A percentile compares a stretch with the other conserved stretches of the same genome.
These are phyloP conservation scores for Lentinus brumalis DNA, from an alignment of 768 basidiomycete species.

Conservation along the genomic window DNA sequence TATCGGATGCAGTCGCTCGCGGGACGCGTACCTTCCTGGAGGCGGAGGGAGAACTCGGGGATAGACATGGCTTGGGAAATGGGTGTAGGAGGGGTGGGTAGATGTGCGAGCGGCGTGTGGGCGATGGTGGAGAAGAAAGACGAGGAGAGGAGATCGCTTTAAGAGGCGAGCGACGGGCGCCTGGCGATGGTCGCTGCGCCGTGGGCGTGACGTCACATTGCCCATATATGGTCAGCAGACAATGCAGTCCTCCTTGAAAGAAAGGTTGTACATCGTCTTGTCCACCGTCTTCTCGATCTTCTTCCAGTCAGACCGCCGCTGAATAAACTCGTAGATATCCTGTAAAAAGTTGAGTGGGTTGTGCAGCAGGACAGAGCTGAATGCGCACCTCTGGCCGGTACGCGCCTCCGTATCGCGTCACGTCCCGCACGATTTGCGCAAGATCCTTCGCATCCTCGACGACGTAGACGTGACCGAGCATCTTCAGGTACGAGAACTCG, in stretches of 20 bases:
- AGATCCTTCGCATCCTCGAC: constrained; percentile 96
- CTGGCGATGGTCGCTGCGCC: constrained; percentile 6
- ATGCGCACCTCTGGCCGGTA: constrained; percentile 84
- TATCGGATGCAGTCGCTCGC: not conserved
- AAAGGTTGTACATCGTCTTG: constrained; percentile 92
- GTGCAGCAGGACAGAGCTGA: not conserved
- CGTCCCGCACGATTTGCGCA: constrained; percentile 93
- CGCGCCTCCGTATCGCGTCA: constrained; percentile 92
- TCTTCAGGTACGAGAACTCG: constrained; percentile 93
- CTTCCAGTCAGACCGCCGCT: constrained; percentile 95
- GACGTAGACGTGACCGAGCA: constrained; percentile 96
- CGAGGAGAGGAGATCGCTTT: not conserved
- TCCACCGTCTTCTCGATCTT: constrained; percentile 97
- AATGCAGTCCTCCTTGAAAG: constrained; percentile 88
- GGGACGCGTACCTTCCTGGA: constrained; percentile 57
- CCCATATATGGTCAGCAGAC: constrained; percentile 14
- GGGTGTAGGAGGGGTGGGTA: not conserved
- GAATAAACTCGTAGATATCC: constrained; percentile 97
- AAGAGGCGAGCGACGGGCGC: not conserved
- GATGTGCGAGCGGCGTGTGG: not conserved
- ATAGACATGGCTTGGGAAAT: constrained; percentile 43
- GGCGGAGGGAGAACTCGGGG: constrained; percentile 54
- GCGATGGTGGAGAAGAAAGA: not conserved
- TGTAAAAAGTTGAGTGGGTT: constrained; percentile 21
- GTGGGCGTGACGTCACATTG: constrained; percentile 8